These are phyloP conservation scores for Taphrina confusa DNA, from an alignment of 1,139 yeast species.

Conservation along the genomic window DNA sequence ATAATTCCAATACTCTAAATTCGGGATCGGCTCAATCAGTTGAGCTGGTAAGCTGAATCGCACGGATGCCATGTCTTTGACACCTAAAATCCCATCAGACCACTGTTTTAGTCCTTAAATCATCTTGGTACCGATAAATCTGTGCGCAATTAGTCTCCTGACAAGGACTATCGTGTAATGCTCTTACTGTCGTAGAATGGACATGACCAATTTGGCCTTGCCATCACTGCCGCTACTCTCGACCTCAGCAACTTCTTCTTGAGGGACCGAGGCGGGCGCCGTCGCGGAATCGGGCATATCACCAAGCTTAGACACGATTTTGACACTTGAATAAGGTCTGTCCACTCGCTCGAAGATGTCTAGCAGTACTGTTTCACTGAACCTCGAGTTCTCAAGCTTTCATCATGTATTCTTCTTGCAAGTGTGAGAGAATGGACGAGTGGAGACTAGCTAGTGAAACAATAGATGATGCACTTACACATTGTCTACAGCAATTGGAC, in stretches of 20 bases:
- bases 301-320: background rate
- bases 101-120: no score
- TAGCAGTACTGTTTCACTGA: no score
- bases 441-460: no score
- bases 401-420: no score
- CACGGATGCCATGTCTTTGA: slow-evolving; percentile 36
- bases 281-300: slow-evolving; percentile 2
- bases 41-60: slow-evolving; percentile 38
- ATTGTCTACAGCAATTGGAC: no score
- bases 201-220: slow-evolving; percentile 30
- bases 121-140: slow-evolving; percentile 26
- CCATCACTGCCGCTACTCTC: slow-evolving; percentile 19
- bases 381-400: no score
- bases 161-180: background rate
- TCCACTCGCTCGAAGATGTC: no score
- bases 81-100: slow-evolving; percentile 11
- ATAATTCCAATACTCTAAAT: slow-evolving; percentile 38
- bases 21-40: slow-evolving; percentile 37
- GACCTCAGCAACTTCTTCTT: slow-evolving; percentile 2
- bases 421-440: no score
- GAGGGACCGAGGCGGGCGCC: slow-evolving; percentile 4
- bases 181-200: slow-evolving; percentile 30
- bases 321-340: no score
- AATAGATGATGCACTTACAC: background rate
- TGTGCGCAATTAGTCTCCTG: background rate